Percentiles rank a stretch among this genome's conserved stretches.
Conservation (phyloP, 345 rosid species). For the Excoecaria agallocha region DNA sequence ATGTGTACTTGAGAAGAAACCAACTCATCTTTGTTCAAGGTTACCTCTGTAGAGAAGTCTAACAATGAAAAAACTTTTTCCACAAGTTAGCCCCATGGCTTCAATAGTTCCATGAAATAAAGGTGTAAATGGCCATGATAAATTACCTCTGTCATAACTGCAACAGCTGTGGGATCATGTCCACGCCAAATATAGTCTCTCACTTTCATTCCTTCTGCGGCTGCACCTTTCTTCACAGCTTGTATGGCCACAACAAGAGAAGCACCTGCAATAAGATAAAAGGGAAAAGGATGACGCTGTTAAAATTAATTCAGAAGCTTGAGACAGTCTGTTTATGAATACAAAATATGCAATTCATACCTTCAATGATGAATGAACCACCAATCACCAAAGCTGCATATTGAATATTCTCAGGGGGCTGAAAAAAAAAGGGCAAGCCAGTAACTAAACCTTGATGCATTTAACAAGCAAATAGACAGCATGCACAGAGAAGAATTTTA, state of each 20-base stretch:
- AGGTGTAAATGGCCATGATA: not conserved
- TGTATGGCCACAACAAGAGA: conserved; percentile 93
- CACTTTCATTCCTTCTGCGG: conserved; percentile 89
- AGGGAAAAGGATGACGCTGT: conserved; percentile 12
- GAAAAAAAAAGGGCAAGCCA: conserved; percentile 24
- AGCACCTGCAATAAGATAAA: conserved; percentile 57
- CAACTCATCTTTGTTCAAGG: not conserved
- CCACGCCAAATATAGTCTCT: conserved; percentile 97
- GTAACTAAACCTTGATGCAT: conserved; percentile 18
- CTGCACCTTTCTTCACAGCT: conserved; percentile 95
- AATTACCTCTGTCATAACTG: conserved; percentile 95
- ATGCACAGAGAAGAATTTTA: conserved; percentile 6
- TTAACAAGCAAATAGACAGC: not conserved
- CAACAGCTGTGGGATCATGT: conserved; percentile 99
- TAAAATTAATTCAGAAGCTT: not conserved
- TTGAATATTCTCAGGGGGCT: conserved; percentile 79
- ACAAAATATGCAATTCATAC: conserved; percentile 31
- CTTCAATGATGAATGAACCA: conserved; percentile 93
- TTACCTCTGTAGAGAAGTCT: not conserved
- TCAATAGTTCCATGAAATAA: not conserved
- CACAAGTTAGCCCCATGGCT: not conserved
- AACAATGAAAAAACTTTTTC: not conserved
- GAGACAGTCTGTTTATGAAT: not conserved
- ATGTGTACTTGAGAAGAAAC: not conserved
- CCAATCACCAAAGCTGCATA: conserved; percentile 92